These are phyloP conservation scores for Gentiana macrophylla DNA, from an alignment of 257 asterid species.

Conservation along the genomic window DNA sequence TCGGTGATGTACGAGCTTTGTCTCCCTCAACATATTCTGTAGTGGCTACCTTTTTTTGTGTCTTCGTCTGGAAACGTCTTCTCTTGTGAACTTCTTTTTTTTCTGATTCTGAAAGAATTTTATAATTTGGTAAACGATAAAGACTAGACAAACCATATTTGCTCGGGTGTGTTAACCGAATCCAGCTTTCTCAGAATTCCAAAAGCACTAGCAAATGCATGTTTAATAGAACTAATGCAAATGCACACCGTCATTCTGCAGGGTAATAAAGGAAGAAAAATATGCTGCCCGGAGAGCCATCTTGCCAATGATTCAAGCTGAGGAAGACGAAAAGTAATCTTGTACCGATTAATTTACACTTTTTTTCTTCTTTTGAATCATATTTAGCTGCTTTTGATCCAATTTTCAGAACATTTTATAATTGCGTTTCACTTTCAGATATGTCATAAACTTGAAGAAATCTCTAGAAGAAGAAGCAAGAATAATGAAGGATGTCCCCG, in stretches of 20 bases:
- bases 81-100: too few relatives aligned
- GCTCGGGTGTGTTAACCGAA: too few relatives aligned
- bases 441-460: conserved; percentile 72
- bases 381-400: background rate
- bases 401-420: background rate
- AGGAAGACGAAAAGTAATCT: conserved; percentile 70
- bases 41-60: too few relatives aligned
- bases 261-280: conserved; percentile 77
- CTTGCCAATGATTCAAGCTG: conserved; percentile 72
- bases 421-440: conserved; percentile 20
- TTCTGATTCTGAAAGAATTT: too few relatives aligned
- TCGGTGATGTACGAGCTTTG: too few relatives aligned
- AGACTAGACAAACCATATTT: too few relatives aligned
- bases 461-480: conserved; percentile 80
- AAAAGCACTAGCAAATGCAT: too few relatives aligned
- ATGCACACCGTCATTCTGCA: conserved; percentile 9
- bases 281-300: conserved; percentile 72
- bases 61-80: too few relatives aligned
- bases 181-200: too few relatives aligned
- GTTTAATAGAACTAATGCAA: too few relatives aligned
- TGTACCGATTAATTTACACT: background rate
- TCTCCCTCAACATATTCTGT: too few relatives aligned
- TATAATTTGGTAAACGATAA: too few relatives aligned
- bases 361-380: background rate
- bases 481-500: conserved; percentile 95